Evolutionary conservation across 2,329 filamentous ascomycete genomes (phyloP), one percentile per base, ranked within the genome.

Genomic region (Geoglossum cookeanum): DNA sequence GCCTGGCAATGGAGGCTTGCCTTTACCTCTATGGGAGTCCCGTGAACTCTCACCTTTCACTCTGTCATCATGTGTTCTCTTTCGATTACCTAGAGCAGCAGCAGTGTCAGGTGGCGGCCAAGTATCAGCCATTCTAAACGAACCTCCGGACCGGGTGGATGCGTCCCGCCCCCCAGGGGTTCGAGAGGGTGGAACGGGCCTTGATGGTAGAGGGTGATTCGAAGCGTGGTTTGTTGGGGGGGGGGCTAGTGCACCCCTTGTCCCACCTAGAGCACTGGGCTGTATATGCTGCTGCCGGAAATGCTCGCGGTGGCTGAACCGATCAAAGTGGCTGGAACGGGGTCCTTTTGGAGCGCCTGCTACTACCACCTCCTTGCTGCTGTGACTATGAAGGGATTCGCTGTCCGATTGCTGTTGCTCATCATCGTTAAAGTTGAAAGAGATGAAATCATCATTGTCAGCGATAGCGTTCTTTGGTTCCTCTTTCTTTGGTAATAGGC

Each of bases 361-460:
- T 9, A 45, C 13, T 9, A 45, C 22, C n/a, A 15, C 39, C n/a
- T 17, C 32, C 45, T 9, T 11, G 30, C 15, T 33, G 13, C 49
- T 30, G 30, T 37, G 4, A 9, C 39, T 51, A 33, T 9, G 30
- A 35, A 37, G 45, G 27, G 39, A 55, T 8, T 58, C 52, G 30
- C 11, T 13, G 15, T 35, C 55, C 1, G 9, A 29, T 5, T 27
- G 15, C 22, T 70, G 67, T 22, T 72, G 72, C 45, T 78, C 75
- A 30, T 78, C 77, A 57, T 83, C 79, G 52, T 77, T 78, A 49
- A 85, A 75, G 62, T 83, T 85, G 59, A 91, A 86, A 0, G 91
- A 94, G 57, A 98, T 95, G 66, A 96, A 97, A 62, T 98, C 91
- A 58, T 85, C 84, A 27, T 76, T 76, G 9, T 69, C 74, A 27